Conservation (phyloP, 2,329 filamentous ascomycete genomes). For the Immersiporthe knoxdaviesiana region DNA sequence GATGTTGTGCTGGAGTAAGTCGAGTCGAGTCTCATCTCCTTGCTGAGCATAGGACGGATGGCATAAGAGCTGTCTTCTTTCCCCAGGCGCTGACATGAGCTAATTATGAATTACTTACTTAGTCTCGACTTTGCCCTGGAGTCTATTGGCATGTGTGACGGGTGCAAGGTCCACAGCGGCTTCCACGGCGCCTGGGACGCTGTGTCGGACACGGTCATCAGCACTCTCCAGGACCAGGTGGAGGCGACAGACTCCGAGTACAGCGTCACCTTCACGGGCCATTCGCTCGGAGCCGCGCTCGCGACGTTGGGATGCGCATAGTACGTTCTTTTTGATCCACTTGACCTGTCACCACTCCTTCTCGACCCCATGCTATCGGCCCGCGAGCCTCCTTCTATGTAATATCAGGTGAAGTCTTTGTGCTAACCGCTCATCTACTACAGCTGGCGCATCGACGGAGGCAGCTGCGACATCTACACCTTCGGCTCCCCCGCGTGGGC, state of each 20-base stretch:
- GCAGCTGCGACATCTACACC: constrained; percentile 34
- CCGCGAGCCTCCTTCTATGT: too few species aligned
- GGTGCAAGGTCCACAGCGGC: constrained; percentile 35
- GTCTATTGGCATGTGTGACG: constrained; percentile 39
- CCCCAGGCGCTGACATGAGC: too few species aligned
- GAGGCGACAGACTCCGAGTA: constrained; percentile 32
- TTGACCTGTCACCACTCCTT: not conserved
- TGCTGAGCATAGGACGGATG: too few species aligned
- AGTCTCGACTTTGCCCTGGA: constrained; percentile 43
- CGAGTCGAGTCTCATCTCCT: not conserved
- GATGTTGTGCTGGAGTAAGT: constrained; percentile 30
- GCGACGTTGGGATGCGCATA: constrained; percentile 35
- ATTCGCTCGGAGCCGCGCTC: constrained; percentile 38
- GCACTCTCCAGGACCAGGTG: constrained; percentile 29
- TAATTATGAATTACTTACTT: too few species aligned
- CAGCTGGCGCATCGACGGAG: constrained; percentile 24
- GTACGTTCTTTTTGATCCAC: constrained; percentile 21
- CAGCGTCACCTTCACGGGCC: constrained; percentile 35
- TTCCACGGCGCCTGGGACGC: constrained; percentile 33
- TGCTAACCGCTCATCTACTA: not conserved
- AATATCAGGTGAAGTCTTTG: too few species aligned
- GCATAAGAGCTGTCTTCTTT: not conserved
- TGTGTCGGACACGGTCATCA: constrained; percentile 29
- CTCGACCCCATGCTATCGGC: too few species aligned
- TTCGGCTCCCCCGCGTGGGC: constrained; percentile 38